phyloP scores from a whole-genome alignment of 2,329 filamentous ascomycete genomes.

The Epichloe glyceriae region DNA sequence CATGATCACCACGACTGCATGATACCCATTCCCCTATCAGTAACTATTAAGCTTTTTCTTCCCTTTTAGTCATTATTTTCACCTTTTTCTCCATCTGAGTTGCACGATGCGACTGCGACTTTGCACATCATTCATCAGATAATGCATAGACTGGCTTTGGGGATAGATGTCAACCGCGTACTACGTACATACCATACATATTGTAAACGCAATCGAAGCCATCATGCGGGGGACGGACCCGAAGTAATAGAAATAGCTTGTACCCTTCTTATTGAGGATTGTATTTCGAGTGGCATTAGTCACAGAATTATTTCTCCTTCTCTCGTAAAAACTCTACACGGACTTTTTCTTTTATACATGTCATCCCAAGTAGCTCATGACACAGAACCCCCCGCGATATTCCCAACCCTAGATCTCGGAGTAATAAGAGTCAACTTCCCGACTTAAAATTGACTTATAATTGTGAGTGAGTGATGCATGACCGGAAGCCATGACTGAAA shows the following conservation, averaged over 20 bases:
- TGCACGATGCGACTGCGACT: neutral
- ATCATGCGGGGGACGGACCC: neutral
- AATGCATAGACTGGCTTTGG: neutral
- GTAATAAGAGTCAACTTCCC: neutral
- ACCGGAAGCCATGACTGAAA: neutral
- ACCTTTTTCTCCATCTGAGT: neutral
- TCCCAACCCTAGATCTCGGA: slow-evolving; percentile 6
- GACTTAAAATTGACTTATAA: neutral
- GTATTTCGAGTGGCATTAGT: slow-evolving; percentile 16
- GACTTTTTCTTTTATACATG: slow-evolving; percentile 10
- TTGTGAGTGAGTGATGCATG: neutral
- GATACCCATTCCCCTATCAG: slow-evolving; percentile 3
- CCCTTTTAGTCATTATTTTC: neutral
- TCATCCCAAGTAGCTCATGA: slow-evolving; percentile 11
- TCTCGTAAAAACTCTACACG: slow-evolving; percentile 6
- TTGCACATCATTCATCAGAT: neutral
- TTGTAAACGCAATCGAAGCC: neutral
- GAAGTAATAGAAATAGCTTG: too few relatives aligned
- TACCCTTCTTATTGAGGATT: neutral
- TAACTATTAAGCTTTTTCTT: neutral
- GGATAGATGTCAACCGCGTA: slow-evolving; percentile 13
- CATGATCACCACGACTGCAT: slow-evolving; percentile 2
- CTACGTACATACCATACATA: slow-evolving; percentile 8
- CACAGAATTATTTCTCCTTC: slow-evolving; percentile 11
- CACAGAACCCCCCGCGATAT: slow-evolving; percentile 8